phyloP scores from a whole-genome alignment of 2,329 filamentous ascomycete genomes.

The Dactylonectria estremocensis region DNA sequence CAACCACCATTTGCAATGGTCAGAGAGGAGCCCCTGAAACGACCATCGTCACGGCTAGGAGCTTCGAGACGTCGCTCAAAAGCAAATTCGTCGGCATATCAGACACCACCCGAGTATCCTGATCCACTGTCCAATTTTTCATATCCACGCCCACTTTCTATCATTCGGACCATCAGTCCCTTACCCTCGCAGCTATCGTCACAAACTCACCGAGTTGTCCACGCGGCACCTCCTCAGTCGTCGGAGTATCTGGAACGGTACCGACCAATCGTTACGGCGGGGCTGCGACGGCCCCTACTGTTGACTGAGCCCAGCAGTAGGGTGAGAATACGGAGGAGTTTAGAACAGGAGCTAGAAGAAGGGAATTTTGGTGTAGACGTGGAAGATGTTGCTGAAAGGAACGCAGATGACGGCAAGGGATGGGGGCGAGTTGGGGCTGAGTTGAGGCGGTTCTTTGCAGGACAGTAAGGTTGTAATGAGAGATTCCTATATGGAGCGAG shows the following conservation, averaged over 20 bases:
- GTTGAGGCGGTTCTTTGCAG: constrained; percentile 44
- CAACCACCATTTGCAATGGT: constrained; percentile 45
- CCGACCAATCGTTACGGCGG: constrained; percentile 37
- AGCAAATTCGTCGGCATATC: constrained; percentile 47
- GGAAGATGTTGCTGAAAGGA: constrained; percentile 8
- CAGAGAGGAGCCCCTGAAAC: constrained; percentile 57
- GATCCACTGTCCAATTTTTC: constrained; percentile 34
- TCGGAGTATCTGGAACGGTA: constrained; percentile 56
- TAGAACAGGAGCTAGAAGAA: constrained; percentile 31
- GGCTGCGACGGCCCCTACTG: background rate
- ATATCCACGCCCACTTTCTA: constrained; percentile 37
- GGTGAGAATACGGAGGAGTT: constrained; percentile 18
- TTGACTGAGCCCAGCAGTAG: background rate
- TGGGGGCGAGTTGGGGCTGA: constrained; percentile 44
- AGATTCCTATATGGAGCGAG: background rate
- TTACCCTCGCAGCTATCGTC: constrained; percentile 37
- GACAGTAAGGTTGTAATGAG: constrained; percentile 30
- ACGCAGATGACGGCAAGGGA: constrained; percentile 10
- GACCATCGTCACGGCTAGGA: constrained; percentile 56
- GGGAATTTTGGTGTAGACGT: constrained; percentile 1
- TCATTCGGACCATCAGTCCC: constrained; percentile 32
- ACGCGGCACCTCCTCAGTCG: constrained; percentile 42
- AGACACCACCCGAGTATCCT: constrained; percentile 51
- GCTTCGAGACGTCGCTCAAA: constrained; percentile 38
- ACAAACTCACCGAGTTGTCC: constrained; percentile 29